These are phyloP conservation scores for Monotropa hypopitys DNA, from an alignment of 179 eudicot species.

Conservation along the genomic window DNA sequence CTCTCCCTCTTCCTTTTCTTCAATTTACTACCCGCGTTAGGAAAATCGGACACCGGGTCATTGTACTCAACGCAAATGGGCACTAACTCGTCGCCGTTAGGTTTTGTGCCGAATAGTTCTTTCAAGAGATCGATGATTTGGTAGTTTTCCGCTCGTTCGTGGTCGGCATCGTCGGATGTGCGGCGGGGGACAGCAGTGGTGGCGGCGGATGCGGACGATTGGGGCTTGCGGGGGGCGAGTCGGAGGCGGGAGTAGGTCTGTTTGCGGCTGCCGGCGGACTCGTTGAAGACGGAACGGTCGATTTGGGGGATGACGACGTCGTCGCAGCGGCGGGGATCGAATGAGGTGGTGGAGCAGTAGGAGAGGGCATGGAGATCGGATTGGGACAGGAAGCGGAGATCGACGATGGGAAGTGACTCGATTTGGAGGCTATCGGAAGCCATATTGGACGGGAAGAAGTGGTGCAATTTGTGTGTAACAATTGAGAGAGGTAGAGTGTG, in stretches of 20 bases:
- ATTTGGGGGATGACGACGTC: slow-evolving; percentile 73
- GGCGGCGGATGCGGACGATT: slow-evolving; percentile 15
- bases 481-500: not conserved
- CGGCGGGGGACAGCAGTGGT: slow-evolving; percentile 12
- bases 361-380: slow-evolving; percentile 69
- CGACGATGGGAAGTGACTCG: slow-evolving; percentile 54
- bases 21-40: slow-evolving; percentile 10
- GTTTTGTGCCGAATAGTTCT: slow-evolving; percentile 19
- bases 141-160: slow-evolving; percentile 37
- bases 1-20: slow-evolving; percentile 38
- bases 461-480: not conserved
- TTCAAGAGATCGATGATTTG: slow-evolving; percentile 42
- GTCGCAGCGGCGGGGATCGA: slow-evolving; percentile 44
- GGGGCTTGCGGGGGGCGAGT: slow-evolving; percentile 41
- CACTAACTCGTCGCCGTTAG: slow-evolving; percentile 12
- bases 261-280: slow-evolving; percentile 80
- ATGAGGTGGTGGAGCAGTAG: slow-evolving; percentile 37
- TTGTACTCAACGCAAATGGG: slow-evolving; percentile 23
- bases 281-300: slow-evolving; percentile 82
- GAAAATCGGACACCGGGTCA: slow-evolving; percentile 5
- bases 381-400: slow-evolving; percentile 73
- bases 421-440: slow-evolving; percentile 25
- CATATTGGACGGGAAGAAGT: not conserved
- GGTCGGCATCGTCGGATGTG: slow-evolving; percentile 14
- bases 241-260: slow-evolving; percentile 82